Evolutionary conservation across 208 protist genomes (phyloP).

Genomic region (Acanthamoeba lenticulata): DNA sequence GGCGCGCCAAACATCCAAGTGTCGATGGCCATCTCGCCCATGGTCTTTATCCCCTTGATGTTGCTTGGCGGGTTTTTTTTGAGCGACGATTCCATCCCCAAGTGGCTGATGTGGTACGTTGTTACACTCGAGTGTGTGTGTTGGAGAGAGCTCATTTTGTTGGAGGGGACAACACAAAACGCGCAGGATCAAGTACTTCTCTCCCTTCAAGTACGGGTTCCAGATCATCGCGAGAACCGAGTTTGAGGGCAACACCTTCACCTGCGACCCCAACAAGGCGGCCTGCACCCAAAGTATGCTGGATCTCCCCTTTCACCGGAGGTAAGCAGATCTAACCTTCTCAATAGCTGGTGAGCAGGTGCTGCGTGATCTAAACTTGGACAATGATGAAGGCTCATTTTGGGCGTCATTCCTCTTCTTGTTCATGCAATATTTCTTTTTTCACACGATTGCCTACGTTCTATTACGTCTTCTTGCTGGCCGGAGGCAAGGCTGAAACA

Average conservation of each 20-base stretch:
- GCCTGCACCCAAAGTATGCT: background rate
- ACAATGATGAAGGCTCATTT: background rate
- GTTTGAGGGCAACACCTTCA: constrained; percentile 17
- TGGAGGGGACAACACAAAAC: too few relatives aligned
- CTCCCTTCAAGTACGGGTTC: background rate
- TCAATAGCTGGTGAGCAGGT: background rate
- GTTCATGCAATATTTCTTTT: background rate
- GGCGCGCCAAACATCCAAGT: background rate
- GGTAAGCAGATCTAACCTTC: background rate
- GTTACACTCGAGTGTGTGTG: too few relatives aligned
- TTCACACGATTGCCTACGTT: background rate
- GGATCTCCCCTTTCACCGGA: background rate
- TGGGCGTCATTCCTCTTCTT: constrained; percentile 15
- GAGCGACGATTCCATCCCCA: background rate
- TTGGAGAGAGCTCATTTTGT: too few relatives aligned
- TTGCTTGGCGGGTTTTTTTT: constrained; percentile 6
- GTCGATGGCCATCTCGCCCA: background rate
- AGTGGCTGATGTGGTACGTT: background rate
- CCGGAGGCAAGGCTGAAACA: too few relatives aligned
- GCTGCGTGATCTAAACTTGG: background rate
- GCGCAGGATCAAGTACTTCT: constrained; percentile 28
- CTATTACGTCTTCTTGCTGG: background rate
- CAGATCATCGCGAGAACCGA: background rate
- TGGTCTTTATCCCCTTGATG: constrained; percentile 21
- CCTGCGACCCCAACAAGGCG: background rate